A percentile compares a stretch with the other conserved stretches of the same genome.
These are phyloP conservation scores for Fraxinus albicans DNA, from an alignment of 305 asterid species.

Conservation along the genomic window DNA sequence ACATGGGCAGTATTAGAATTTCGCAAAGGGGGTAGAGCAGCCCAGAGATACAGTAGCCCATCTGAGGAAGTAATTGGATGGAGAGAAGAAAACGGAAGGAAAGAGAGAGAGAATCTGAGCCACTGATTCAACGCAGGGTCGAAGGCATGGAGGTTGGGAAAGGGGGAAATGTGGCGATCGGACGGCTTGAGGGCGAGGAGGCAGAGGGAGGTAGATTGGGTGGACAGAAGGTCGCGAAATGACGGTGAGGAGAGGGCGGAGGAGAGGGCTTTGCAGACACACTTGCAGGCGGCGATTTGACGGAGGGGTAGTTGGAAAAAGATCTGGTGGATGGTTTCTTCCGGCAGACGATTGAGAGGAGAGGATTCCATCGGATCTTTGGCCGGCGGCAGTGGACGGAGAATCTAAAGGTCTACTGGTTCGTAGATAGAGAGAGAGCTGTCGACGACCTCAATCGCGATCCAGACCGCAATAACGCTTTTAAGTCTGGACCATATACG, in stretches of 20 bases:
- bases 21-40: conserved; percentile 23
- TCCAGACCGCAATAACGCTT: background rate
- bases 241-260: conserved; percentile 61
- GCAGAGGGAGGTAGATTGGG: conserved; percentile 45
- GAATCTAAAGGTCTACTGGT: background rate
- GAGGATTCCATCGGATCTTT: conserved; percentile 60
- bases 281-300: conserved; percentile 65
- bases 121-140: conserved; percentile 58
- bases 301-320: conserved; percentile 70
- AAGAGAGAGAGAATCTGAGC: conserved; percentile 79
- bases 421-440: background rate
- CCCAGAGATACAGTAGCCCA: conserved; percentile 91
- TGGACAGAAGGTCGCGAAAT: conserved; percentile 60
- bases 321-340: conserved; percentile 78
- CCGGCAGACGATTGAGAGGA: conserved; percentile 65
- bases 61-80: conserved; percentile 81
- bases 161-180: conserved; percentile 61
- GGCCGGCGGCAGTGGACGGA: background rate
- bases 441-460: background rate
- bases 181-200: conserved; percentile 82
- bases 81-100: conserved; percentile 77
- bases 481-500: background rate
- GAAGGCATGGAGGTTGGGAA: conserved; percentile 64
- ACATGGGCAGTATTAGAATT: background rate
- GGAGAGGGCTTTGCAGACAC: conserved; percentile 65